These are phyloP conservation scores for Calonectria henricotiae DNA, from an alignment of 2,329 filamentous ascomycete genomes.

Conservation along the genomic window DNA sequence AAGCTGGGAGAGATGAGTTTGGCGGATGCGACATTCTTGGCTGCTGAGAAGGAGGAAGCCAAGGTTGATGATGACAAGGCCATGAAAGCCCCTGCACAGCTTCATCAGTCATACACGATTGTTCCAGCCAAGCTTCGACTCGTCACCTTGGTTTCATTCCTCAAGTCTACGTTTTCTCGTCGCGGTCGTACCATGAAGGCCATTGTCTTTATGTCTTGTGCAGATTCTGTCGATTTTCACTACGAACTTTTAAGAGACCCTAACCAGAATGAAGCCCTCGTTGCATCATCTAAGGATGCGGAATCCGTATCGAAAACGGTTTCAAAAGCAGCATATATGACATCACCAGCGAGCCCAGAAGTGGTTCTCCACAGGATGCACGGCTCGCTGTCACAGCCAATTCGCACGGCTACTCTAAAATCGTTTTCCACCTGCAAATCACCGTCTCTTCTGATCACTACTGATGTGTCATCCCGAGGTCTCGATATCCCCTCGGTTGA, in stretches of 20 bases:
- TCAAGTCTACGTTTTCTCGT: slow-evolving; percentile 90
- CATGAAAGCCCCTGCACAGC: slow-evolving; percentile 87
- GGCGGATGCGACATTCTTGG: slow-evolving; percentile 91
- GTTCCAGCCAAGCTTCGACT: slow-evolving; percentile 92
- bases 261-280: slow-evolving; percentile 52
- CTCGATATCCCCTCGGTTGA: slow-evolving; percentile 97
- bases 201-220: slow-evolving; percentile 96
- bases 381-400: slow-evolving; percentile 89
- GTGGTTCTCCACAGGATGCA: slow-evolving; percentile 91
- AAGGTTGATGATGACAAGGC: slow-evolving; percentile 68
- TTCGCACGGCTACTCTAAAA: slow-evolving; percentile 88
- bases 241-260: slow-evolving; percentile 82
- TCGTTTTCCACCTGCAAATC: slow-evolving; percentile 83
- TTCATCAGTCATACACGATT: slow-evolving; percentile 93
- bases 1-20: slow-evolving; percentile 94
- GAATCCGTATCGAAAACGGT: slow-evolving; percentile 72
- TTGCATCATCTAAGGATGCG: slow-evolving; percentile 54
- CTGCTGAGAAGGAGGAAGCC: slow-evolving; percentile 72
- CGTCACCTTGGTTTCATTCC: slow-evolving; percentile 86
- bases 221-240: slow-evolving; percentile 97
- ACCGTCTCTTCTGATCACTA: slow-evolving; percentile 90
- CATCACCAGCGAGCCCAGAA: slow-evolving; percentile 79
- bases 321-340: slow-evolving; percentile 80
- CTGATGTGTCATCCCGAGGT: slow-evolving; percentile 95
- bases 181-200: slow-evolving; percentile 96